phyloP scores from a whole-genome alignment of 2,329 filamentous ascomycete genomes.

The Penicillium sp. region DNA sequence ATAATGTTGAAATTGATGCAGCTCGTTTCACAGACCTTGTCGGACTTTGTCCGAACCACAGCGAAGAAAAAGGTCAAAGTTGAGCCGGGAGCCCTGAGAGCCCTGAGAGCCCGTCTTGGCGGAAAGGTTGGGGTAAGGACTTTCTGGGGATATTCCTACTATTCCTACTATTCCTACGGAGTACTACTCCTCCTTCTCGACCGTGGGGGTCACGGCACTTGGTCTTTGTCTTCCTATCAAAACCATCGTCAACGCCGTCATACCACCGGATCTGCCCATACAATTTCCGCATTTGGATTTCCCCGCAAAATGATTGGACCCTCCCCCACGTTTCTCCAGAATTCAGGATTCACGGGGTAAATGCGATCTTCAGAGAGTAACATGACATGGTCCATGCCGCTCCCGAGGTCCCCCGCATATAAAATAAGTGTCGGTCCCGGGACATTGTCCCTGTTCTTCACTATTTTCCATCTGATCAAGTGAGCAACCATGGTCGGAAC shows the following conservation, averaged over 20 bases:
- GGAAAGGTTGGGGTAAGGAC: not conserved
- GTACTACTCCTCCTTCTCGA: not conserved
- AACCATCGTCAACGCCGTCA: not conserved
- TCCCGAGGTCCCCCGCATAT: constrained; percentile 7
- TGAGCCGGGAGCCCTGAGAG: not conserved
- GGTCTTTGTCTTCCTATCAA: not conserved
- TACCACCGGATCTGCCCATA: not conserved
- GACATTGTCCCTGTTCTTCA: not conserved
- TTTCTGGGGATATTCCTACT: not conserved
- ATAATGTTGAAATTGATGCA: not conserved
- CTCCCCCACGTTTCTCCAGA: constrained; percentile 12
- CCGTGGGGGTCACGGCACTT: not conserved
- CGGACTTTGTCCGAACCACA: constrained; percentile 6
- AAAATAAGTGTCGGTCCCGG: constrained; percentile 1
- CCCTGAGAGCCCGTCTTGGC: not conserved
- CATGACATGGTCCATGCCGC: not conserved
- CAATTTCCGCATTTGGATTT: not conserved
- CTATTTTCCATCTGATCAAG: not conserved
- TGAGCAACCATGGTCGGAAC: constrained; percentile 10
- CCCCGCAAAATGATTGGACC: constrained; percentile 10
- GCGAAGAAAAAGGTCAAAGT: not conserved
- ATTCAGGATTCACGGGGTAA: constrained; percentile 10
- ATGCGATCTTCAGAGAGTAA: not conserved
- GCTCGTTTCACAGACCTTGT: not conserved
- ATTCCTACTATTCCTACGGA: too few species aligned